Evolutionary conservation across 345 rosid genomes (phyloP), one percentile per base, ranked within the genome.

Genomic region (Psidium guajava): DNA sequence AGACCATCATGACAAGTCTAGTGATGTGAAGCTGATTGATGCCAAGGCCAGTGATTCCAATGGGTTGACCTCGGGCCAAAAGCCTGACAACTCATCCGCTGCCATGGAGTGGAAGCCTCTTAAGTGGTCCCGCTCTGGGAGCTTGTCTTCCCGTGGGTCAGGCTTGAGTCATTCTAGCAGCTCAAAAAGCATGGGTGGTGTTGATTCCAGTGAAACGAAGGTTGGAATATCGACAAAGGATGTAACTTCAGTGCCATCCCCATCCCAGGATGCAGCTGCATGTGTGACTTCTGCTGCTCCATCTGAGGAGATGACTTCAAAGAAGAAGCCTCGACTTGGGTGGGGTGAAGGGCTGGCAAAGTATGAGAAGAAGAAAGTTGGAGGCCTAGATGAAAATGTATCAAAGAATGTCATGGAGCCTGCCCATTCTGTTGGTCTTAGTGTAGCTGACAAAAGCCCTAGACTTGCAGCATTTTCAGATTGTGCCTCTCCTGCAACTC

Each of bases 301-400:
- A 75, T 83, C 88, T 49, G 98, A 94, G 75, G 99, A 93, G 86
- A 91, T 86, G 74, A 84, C 85, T 81, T 90, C 96, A 42, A 93
- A 95, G 87, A 98, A 98, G 92, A 98, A 98, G 86, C 95, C 95
- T 47, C 97, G 99, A 83, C 97, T 98, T 21, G 93, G 93, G 53
- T 98, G 99, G 99, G 99, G 99, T 54, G 98, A 98, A 87, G 99
- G 99, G 49, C 92, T 98, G 89, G 99, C 99, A 6, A 96, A 96
- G 88, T 98, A 92, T 86, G 99, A 98, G 90, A 96, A 93, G 86
- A 95, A 94, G 92, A 95, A 91, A 89, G 99, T 95, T 90, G 98
- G 94, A 84, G 91, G 86, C 15, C 94, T 93, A 75, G 94, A 93
- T 56, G 89, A 90, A 85, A 88, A 84, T 88, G 86, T 55, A 85